phyloP scores from a whole-genome alignment of 163 green algal genomes.

The Picocystis sp. region DNA sequence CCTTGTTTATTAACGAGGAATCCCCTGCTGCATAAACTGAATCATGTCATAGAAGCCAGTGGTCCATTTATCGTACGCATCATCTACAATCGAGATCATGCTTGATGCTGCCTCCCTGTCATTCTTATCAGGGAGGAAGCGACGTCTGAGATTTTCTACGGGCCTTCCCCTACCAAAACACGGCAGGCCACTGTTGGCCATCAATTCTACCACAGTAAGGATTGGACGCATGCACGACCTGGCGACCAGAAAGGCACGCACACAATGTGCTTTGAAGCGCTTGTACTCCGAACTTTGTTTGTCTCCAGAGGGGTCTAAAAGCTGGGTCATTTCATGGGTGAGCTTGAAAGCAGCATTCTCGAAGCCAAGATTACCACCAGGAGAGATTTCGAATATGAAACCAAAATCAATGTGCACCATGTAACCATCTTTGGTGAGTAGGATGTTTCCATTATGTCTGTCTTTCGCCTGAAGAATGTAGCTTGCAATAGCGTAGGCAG shows the following conservation, averaged over 20 bases:
- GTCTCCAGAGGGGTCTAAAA: slow-evolving; percentile 62
- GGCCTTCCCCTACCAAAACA: slow-evolving; percentile 65
- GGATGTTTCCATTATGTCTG: slow-evolving; percentile 95
- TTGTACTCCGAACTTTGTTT: slow-evolving; percentile 30
- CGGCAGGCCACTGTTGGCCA: slow-evolving; percentile 73
- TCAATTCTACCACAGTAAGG: slow-evolving; percentile 25
- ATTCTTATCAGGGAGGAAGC: slow-evolving; percentile 76
- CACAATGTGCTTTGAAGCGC: slow-evolving; percentile 57
- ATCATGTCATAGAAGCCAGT: slow-evolving; percentile 87
- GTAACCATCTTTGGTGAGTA: slow-evolving; percentile 68
- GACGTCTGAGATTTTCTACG: slow-evolving; percentile 48
- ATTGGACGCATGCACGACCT: slow-evolving; percentile 2
- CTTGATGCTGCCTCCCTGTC: slow-evolving; percentile 66
- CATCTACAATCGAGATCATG: slow-evolving; percentile 51
- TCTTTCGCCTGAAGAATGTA: slow-evolving; percentile 84
- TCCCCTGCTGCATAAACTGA: slow-evolving; percentile 43
- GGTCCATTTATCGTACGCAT: slow-evolving; percentile 92
- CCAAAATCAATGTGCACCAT: slow-evolving; percentile 98
- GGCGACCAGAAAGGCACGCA: slow-evolving; percentile 64
- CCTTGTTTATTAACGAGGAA: slow-evolving; percentile 12
- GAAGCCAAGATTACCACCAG: slow-evolving; percentile 81
- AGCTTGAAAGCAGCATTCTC: slow-evolving; percentile 95
- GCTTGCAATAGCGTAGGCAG: slow-evolving; percentile 76
- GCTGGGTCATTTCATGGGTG: slow-evolving; percentile 90
- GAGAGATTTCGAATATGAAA: slow-evolving; percentile 95